phyloP scores from a whole-genome alignment of 2,329 filamentous ascomycete species.

The Neofusicoccum sp. region DNA sequence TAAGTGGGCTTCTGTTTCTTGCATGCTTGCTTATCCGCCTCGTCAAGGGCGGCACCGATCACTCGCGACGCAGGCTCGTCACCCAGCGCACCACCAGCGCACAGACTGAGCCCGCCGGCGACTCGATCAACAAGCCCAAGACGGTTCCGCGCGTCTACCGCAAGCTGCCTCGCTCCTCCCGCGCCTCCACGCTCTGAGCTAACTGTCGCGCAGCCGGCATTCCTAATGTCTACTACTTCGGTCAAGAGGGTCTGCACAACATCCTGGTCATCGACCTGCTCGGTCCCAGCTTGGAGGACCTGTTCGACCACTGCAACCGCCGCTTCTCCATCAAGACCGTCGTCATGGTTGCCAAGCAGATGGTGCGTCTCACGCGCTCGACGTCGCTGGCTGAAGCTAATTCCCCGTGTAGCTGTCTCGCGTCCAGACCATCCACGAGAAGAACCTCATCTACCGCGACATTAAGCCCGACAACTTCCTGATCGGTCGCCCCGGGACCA shows the following conservation, averaged over 20 bases:
- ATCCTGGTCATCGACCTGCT: constrained; percentile 97
- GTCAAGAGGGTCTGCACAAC: constrained; percentile 97
- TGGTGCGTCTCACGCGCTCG: constrained; percentile 58
- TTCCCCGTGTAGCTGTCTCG: constrained; percentile 66
- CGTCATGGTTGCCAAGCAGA: constrained; percentile 98
- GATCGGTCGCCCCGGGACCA: constrained; percentile 86
- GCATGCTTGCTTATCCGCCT: constrained; percentile 21
- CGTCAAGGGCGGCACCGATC: constrained; percentile 14
- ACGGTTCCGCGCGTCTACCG: not conserved
- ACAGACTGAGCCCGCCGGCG: constrained; percentile 13
- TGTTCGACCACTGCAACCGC: constrained; percentile 95
- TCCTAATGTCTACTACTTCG: constrained; percentile 99
- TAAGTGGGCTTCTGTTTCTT: constrained; percentile 56
- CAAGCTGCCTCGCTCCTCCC: not conserved
- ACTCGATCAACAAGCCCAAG: constrained; percentile 13
- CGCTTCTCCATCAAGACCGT: constrained; percentile 97
- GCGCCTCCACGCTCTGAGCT: constrained; percentile 27
- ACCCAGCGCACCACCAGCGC: constrained; percentile 10
- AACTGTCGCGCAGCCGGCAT: constrained; percentile 71
- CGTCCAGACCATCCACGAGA: constrained; percentile 94
- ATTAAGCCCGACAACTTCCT: constrained; percentile 99
- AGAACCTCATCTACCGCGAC: constrained; percentile 98
- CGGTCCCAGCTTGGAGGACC: constrained; percentile 89
- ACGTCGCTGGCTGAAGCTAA: constrained; percentile 19
- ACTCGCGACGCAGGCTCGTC: constrained; percentile 14